phyloP scores from a whole-genome alignment of 805 yeast species.

The Metschnikowia lunata region DNA sequence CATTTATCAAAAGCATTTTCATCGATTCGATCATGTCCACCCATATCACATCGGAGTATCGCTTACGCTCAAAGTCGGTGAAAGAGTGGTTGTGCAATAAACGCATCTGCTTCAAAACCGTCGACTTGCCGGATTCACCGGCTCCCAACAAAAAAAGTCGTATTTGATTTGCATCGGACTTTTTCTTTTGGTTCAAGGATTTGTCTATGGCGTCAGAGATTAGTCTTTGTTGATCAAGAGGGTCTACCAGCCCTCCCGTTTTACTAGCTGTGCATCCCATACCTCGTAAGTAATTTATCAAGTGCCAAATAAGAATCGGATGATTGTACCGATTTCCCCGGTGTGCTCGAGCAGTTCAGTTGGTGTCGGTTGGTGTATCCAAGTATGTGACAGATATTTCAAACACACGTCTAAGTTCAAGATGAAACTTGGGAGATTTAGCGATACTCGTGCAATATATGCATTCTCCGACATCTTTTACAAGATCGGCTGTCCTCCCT shows the following conservation, averaged over 20 bases:
- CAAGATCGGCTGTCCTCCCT: too few species aligned
- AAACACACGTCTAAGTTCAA: too few species aligned
- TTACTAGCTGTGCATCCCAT: constrained; percentile 76
- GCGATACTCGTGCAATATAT: too few species aligned
- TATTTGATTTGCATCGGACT: constrained; percentile 53
- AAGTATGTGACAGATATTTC: too few species aligned
- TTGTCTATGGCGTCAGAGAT: constrained; percentile 65
- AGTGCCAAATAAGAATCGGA: too few species aligned
- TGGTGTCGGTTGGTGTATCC: too few species aligned
- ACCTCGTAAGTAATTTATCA: not conserved
- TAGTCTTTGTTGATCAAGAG: constrained; percentile 48
- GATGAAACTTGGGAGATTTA: too few species aligned
- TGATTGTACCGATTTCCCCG: too few species aligned
- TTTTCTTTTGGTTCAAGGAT: constrained; percentile 47
- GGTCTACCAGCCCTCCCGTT: constrained; percentile 35
- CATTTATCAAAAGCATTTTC: constrained; percentile 71
- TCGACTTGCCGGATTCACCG: constrained; percentile 92
- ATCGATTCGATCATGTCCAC: constrained; percentile 83
- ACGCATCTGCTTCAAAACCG: constrained; percentile 85
- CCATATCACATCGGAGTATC: constrained; percentile 88
- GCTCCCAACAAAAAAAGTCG: constrained; percentile 83
- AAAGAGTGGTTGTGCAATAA: constrained; percentile 84
- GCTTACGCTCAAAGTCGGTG: constrained; percentile 68
- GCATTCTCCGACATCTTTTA: too few species aligned
- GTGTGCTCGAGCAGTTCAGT: too few species aligned